Conservation (phyloP, 2,329 filamentous ascomycete species). For the Colletotrichum cuscutae region DNA sequence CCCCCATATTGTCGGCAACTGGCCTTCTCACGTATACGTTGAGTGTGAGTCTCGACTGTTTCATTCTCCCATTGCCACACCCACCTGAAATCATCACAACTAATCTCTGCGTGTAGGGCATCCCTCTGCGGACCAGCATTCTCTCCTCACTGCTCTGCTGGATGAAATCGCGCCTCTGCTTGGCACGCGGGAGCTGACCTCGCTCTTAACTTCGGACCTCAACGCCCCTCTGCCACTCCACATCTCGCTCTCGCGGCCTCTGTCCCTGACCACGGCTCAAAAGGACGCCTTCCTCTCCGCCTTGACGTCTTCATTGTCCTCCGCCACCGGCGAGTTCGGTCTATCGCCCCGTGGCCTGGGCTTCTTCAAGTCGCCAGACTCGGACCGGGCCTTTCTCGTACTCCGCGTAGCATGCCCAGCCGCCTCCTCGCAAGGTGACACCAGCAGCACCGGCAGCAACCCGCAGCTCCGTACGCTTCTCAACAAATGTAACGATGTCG, state of each 20-base stretch:
- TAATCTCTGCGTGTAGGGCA: constrained; percentile 56
- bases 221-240: constrained; percentile 84
- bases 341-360: constrained; percentile 52
- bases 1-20: constrained; percentile 88
- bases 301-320: constrained; percentile 58
- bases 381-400: constrained; percentile 86
- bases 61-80: not conserved
- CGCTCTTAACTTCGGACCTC: constrained; percentile 81
- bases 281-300: constrained; percentile 74
- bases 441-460: constrained; percentile 48
- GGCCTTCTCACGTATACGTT: constrained; percentile 92
- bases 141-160: constrained; percentile 56
- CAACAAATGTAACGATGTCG: constrained; percentile 71
- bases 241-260: constrained; percentile 86
- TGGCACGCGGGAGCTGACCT: constrained; percentile 62
- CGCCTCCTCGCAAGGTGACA: not conserved
- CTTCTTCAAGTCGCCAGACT: constrained; percentile 65
- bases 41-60: constrained; percentile 77
- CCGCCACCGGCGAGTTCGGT: constrained; percentile 46
- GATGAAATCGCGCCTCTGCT: constrained; percentile 46
- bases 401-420: constrained; percentile 63
- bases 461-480: constrained; percentile 72
- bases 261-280: constrained; percentile 78
- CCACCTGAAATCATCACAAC: constrained; percentile 4
- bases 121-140: constrained; percentile 59